phyloP scores from a whole-genome alignment of 805 yeast genomes.

The Cyberlindnera subsufficiens region DNA sequence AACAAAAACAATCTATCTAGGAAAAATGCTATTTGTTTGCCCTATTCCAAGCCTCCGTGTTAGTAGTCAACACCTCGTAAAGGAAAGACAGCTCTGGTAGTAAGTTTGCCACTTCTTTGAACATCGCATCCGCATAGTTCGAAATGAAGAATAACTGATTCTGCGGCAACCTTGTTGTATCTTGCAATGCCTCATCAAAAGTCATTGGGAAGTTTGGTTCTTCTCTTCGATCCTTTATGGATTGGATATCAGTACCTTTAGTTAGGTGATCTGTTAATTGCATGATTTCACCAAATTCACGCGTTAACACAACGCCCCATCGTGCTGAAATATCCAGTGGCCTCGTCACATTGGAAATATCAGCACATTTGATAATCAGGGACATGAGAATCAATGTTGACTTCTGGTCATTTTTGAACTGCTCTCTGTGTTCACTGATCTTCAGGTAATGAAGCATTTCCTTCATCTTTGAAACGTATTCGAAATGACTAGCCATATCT shows the following conservation, averaged over 20 bases:
- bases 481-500: conserved; percentile 88
- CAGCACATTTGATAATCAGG: conserved; percentile 86
- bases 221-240: conserved; percentile 13
- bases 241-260: conserved; percentile 19
- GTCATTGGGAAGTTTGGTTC: conserved; percentile 28
- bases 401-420: conserved; percentile 14
- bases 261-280: conserved; percentile 38
- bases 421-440: conserved; percentile 7
- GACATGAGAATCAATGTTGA: conserved; percentile 46
- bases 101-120: conserved; percentile 52
- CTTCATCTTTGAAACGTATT: conserved; percentile 53
- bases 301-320: conserved; percentile 79
- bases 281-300: conserved; percentile 70
- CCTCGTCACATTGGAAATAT: conserved; percentile 88
- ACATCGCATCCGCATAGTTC: conserved; percentile 75
- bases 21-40: too few relatives aligned
- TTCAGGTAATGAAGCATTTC: conserved; percentile 14
- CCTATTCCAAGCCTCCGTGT: conserved; percentile 49
- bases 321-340: conserved; percentile 68
- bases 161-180: conserved; percentile 47
- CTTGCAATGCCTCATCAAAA: conserved; percentile 37
- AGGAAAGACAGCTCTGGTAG: conserved; percentile 60
- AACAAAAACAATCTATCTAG: too few relatives aligned
- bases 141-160: conserved; percentile 82
- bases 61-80: conserved; percentile 44